Conservation (phyloP, 1,284 basidiomycete genomes). For the Cryptococcus deneoformans region DNA sequence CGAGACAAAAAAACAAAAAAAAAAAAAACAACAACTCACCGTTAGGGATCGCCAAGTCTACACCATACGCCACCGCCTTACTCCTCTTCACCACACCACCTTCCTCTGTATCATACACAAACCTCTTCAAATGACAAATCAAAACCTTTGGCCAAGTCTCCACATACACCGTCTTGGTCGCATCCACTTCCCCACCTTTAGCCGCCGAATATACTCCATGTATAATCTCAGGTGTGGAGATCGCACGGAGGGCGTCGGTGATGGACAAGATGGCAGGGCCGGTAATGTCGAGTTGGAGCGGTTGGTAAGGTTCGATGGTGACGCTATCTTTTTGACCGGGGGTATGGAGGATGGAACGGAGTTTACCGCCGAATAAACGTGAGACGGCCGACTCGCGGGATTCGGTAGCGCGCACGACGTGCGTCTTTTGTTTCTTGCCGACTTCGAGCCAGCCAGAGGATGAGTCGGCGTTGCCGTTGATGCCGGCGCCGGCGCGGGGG, state of each 20-base stretch:
- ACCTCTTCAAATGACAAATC: constrained; percentile 89
- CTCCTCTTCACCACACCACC: constrained; percentile 70
- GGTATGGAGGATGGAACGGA: constrained; percentile 78
- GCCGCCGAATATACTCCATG: constrained; percentile 64
- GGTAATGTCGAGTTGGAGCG: constrained; percentile 87
- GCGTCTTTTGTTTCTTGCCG: constrained; percentile 79
- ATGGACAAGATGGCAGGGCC: constrained; percentile 72
- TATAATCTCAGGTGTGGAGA: constrained; percentile 78
- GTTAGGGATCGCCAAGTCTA: constrained; percentile 69
- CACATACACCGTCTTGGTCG: constrained; percentile 82
- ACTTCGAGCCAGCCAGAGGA: constrained; percentile 77
- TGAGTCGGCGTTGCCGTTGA: neutral
- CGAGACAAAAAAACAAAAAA: neutral
- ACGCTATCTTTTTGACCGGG: constrained; percentile 83
- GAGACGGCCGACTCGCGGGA: constrained; percentile 83
- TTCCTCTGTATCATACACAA: constrained; percentile 71
- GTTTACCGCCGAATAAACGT: constrained; percentile 88
- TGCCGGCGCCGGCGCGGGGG: constrained; percentile 41
- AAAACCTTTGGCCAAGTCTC: constrained; percentile 82
- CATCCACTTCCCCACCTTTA: constrained; percentile 66
- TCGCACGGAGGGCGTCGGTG: constrained; percentile 74
- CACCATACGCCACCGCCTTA: constrained; percentile 76
- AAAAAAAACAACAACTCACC: constrained; percentile 53
- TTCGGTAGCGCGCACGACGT: constrained; percentile 78
- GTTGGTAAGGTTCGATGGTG: constrained; percentile 89